Evolutionary conservation across 2,329 filamentous ascomycete genomes (phyloP), one percentile per base, ranked within the genome.

Genomic region (Calonectria fujianensis): DNA sequence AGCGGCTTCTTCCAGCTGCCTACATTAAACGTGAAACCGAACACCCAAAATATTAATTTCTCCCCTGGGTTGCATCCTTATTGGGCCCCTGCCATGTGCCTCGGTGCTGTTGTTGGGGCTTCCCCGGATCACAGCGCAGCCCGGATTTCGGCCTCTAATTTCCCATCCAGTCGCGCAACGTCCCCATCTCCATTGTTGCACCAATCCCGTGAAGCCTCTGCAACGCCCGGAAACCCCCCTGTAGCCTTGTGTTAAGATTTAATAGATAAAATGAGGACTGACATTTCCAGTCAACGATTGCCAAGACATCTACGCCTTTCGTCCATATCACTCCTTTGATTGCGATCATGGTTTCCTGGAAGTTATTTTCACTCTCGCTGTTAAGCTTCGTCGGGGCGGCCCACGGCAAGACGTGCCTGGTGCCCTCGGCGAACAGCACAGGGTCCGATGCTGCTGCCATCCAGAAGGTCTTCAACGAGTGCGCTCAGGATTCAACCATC

Each of bases 401-500:
- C 37, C 51, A 32, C 59, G 71, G 66, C 59, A 73, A 59, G 50
- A 59, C 50, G 20, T 73, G 71, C 54, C 35, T 69, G 31, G 71
- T 73, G 24, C 71, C 71, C 11, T 50, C 71, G 13, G 65, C 59
- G 2, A 73, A 73, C 32, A 39, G 71, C 39, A 73, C 71, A 11
- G 29, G 31, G 50, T 73, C 71, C 7, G 71, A 73, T 24, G 59
- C 71, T 29, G 39, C 59, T 11, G 50, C 67, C 4, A 73, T 73
- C 9, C 39, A 41, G 16, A 64, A 66, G 9, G 66, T 69, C 9
- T 73, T 73, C 45, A 29, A 51, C 16, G 64, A 64, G 32, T 73
- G 71, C 39, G 24, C 71, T n/a, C 7, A 66, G 37, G 71, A 73
- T 41, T 73, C 71, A 18, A 69, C 66, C 8, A 73, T 73, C 31